These are phyloP conservation scores for Fusarium setosum DNA, from an alignment of 2,329 filamentous ascomycete genomes.

Conservation along the genomic window DNA sequence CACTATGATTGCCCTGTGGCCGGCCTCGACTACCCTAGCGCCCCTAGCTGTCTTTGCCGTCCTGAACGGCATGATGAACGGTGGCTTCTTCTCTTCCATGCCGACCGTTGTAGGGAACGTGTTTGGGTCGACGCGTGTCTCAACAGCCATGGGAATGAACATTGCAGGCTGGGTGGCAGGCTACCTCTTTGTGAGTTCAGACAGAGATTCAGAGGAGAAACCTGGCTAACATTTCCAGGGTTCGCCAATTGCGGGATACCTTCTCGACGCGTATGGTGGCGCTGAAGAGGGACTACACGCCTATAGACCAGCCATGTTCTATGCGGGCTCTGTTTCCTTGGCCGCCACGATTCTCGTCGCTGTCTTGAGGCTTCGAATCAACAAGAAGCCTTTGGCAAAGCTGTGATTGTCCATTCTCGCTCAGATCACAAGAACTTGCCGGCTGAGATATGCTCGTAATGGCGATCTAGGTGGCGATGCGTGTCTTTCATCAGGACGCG, in stretches of 20 bases:
- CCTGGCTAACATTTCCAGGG: slow-evolving; percentile 50
- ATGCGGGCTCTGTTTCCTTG: slow-evolving; percentile 56
- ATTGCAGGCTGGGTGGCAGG: slow-evolving; percentile 70
- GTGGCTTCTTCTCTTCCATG: slow-evolving; percentile 73
- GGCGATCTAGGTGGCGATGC: too few relatives aligned
- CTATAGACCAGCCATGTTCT: slow-evolving; percentile 71
- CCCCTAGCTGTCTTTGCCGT: slow-evolving; percentile 68
- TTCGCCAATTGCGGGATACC: slow-evolving; percentile 69
- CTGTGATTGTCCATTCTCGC: not conserved
- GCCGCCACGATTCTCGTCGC: slow-evolving; percentile 16
- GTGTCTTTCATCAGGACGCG: too few relatives aligned
- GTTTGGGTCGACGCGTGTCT: slow-evolving; percentile 65
- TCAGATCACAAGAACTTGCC: too few relatives aligned
- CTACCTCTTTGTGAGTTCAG: slow-evolving; percentile 64
- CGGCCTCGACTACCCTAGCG: slow-evolving; percentile 63
- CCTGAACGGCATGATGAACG: slow-evolving; percentile 70
- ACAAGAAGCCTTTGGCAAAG: slow-evolving; percentile 6
- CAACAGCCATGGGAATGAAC: slow-evolving; percentile 71
- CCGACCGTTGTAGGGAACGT: slow-evolving; percentile 71
- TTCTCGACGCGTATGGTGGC: slow-evolving; percentile 66
- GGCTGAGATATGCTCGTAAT: too few relatives aligned
- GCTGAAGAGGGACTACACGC: slow-evolving; percentile 60
- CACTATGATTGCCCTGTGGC: slow-evolving; percentile 72
- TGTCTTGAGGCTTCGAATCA: slow-evolving; percentile 20
- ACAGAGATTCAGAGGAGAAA: rapidly evolving